Conservation (phyloP, 2,329 filamentous ascomycete species). For the Daldinia eschscholtzii region DNA sequence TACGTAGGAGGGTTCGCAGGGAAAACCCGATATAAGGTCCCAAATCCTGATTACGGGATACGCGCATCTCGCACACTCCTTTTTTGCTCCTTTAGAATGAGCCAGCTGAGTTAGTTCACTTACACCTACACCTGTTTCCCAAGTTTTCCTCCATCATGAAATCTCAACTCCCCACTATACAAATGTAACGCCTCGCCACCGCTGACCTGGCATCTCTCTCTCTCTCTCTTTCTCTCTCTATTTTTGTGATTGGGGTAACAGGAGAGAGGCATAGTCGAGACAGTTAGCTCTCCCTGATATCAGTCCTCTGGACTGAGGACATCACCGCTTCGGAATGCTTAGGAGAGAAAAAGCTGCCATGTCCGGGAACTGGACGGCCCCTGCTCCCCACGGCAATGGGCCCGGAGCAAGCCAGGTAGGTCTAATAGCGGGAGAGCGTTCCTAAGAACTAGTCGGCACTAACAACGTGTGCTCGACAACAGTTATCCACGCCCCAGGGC, state of each 20-base stretch:
- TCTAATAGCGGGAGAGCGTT: too few relatives aligned
- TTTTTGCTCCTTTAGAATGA: conserved; percentile 18
- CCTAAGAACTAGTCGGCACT: too few relatives aligned
- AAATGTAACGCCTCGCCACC: conserved; percentile 21
- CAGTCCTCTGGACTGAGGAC: conserved; percentile 3
- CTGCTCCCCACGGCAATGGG: conserved; percentile 18
- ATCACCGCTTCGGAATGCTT: conserved; percentile 2
- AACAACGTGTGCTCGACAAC: background rate
- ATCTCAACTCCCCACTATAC: conserved; percentile 16
- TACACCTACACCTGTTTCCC: background rate
- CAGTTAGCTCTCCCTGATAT: background rate
- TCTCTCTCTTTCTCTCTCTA: background rate
- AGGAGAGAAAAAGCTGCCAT: conserved; percentile 10
- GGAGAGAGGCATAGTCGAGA: conserved; percentile 12
- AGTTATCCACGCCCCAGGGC: conserved; percentile 30
- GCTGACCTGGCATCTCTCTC: conserved; percentile 10
- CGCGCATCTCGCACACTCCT: conserved; percentile 17
- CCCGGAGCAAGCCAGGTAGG: conserved; percentile 28
- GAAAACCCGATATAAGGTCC: conserved; percentile 30
- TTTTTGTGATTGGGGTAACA: background rate
- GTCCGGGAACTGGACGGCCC: conserved; percentile 39
- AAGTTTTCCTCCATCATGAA: conserved; percentile 13
- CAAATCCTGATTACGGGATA: conserved; percentile 30
- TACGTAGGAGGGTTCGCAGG: conserved; percentile 12
- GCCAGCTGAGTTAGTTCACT: conserved; percentile 2